A percentile compares a stretch with the other conserved stretches of the same genome.
These are phyloP conservation scores for Tricholoma bakamatsutake DNA, from an alignment of 768 basidiomycete species.

Conservation along the genomic window DNA sequence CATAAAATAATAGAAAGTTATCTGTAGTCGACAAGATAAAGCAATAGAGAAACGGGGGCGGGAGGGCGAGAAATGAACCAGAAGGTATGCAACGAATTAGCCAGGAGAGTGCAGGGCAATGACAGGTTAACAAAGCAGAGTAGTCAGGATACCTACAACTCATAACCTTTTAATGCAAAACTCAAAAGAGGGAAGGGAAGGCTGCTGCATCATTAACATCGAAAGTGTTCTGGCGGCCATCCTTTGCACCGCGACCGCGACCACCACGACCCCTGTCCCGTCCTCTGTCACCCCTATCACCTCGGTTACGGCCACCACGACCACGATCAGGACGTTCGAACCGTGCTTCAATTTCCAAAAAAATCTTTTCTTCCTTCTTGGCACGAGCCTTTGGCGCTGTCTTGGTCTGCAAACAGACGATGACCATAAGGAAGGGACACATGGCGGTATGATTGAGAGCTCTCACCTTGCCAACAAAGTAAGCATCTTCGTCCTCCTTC, in stretches of 20 bases:
- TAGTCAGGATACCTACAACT: constrained; percentile 8
- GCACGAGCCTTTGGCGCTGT: constrained; percentile 55
- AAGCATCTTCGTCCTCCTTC: constrained; percentile 72
- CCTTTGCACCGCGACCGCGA: constrained; percentile 33
- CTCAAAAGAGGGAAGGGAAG: constrained; percentile 81
- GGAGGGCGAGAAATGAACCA: constrained; percentile 8
- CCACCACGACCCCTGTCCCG: constrained; percentile 27
- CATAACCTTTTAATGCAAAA: constrained; percentile 11
- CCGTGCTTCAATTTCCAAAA: constrained; percentile 85
- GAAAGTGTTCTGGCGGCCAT: constrained; percentile 39
- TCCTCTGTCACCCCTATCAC: constrained; percentile 37
- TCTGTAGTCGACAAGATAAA: constrained; percentile 12
- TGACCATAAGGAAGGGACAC: constrained; percentile 5
- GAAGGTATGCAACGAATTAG: constrained; percentile 15
- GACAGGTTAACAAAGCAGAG: constrained; percentile 3
- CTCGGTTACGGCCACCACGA: constrained; percentile 47
- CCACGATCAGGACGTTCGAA: constrained; percentile 80
- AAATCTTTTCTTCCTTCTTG: constrained; percentile 89
- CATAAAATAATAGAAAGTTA: constrained; percentile 1
- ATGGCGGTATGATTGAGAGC: not conserved
- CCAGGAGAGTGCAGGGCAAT: constrained; percentile 5
- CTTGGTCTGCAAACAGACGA: constrained; percentile 44
- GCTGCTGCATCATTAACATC: constrained; percentile 80
- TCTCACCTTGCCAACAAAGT: constrained; percentile 88
- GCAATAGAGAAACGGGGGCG: constrained; percentile 14